These are phyloP conservation scores for Rhizopus sp. DNA, from an alignment of 371 early-diverging fungal species.

Conservation along the genomic window DNA sequence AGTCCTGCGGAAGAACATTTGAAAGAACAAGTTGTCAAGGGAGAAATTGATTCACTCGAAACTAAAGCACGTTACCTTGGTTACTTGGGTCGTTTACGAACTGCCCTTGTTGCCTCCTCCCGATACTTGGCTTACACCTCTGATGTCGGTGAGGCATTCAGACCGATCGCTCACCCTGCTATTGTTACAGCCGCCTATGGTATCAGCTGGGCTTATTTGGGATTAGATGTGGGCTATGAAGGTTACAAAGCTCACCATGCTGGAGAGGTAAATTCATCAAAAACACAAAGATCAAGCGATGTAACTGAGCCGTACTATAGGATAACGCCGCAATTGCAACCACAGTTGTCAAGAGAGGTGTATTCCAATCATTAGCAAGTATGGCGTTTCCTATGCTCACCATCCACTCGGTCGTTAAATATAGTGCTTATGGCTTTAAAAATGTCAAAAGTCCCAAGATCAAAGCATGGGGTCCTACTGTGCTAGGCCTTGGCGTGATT, in stretches of 20 bases:
- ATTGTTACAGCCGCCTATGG: slow-evolving; percentile 70
- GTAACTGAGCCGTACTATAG: slow-evolving; percentile 10
- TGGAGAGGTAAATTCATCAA: slow-evolving; percentile 38
- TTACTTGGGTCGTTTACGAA: slow-evolving; percentile 66
- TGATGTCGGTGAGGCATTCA: slow-evolving; percentile 80
- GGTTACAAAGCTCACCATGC: slow-evolving; percentile 66
- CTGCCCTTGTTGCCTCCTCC: slow-evolving; percentile 56
- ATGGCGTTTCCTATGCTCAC: slow-evolving; percentile 75
- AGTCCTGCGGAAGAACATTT: slow-evolving; percentile 14
- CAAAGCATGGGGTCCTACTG: slow-evolving; percentile 69
- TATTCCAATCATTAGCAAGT: slow-evolving; percentile 75
- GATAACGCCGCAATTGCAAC: slow-evolving; percentile 53
- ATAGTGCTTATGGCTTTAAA: slow-evolving; percentile 59
- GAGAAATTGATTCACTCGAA: slow-evolving; percentile 56
- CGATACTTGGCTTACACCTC: slow-evolving; percentile 73
- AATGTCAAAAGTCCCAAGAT: slow-evolving; percentile 54
- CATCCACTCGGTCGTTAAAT: slow-evolving; percentile 76
- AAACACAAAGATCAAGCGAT: not conserved
- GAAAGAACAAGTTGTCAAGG: slow-evolving; percentile 27
- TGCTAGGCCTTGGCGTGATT: slow-evolving; percentile 66
- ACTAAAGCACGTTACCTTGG: slow-evolving; percentile 68
- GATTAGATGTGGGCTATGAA: slow-evolving; percentile 69
- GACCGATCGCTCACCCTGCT: slow-evolving; percentile 64
- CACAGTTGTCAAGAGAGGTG: slow-evolving; percentile 62
- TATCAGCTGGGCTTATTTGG: slow-evolving; percentile 65